Conservation (phyloP, 345 rosid genomes). For the Lumnitzera racemosa region DNA sequence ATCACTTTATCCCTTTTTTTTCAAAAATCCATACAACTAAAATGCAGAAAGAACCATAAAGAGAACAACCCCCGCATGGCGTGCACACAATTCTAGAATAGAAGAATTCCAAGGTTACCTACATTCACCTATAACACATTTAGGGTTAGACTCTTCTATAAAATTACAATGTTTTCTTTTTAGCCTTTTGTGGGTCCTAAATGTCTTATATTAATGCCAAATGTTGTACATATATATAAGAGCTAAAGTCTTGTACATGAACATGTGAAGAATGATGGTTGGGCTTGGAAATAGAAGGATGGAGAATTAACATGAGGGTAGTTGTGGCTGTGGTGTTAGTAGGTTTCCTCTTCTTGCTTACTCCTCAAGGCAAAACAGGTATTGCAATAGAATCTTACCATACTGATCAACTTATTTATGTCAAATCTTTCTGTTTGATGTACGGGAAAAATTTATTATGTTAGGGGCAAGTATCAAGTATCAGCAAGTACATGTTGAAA, state of each 20-base stretch:
- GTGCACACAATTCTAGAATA: constrained; percentile 13
- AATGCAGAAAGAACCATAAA: constrained; percentile 31
- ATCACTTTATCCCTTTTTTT: constrained; percentile 8
- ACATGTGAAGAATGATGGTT: too few relatives aligned
- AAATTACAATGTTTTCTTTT: too few relatives aligned
- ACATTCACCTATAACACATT: constrained; percentile 2
- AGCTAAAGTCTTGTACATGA: too few relatives aligned
- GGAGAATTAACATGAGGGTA: constrained; percentile 4
- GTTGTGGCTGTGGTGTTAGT: constrained; percentile 8
- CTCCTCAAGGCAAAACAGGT: constrained; percentile 3
- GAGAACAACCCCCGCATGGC: constrained; percentile 11
- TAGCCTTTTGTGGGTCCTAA: too few relatives aligned
- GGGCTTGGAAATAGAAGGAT: constrained; percentile 1
- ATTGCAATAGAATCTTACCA: neutral
- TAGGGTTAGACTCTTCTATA: too few relatives aligned
- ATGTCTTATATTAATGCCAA: too few relatives aligned
- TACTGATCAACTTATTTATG: neutral
- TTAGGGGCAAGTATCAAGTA: constrained; percentile 2
- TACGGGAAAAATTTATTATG: neutral
- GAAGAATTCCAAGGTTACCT: constrained; percentile 3
- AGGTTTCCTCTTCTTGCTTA: constrained; percentile 11
- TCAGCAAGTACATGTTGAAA: neutral
- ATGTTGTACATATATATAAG: too few relatives aligned
- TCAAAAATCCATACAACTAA: constrained; percentile 11
- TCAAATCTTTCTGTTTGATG: neutral